Evolutionary conservation across 2,329 filamentous ascomycete genomes (phyloP), one percentile per base, ranked within the genome.

Genomic region (Alternaria incomplexa): DNA sequence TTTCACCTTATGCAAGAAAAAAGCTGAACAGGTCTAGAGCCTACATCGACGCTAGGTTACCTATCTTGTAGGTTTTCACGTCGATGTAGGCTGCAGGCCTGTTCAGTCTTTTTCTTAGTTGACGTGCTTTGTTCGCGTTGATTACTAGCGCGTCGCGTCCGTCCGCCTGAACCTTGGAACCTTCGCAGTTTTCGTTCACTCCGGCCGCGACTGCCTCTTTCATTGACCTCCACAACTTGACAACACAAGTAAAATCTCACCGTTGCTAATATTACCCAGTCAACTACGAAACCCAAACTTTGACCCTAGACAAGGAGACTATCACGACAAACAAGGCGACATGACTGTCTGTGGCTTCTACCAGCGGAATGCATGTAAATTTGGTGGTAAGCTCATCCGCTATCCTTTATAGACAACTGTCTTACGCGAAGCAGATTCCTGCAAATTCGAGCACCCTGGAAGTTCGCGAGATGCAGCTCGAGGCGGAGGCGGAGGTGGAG

Each of bases 301-400:
- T 48, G 17, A 40, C 13, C 36, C 47, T 5, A 15, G 23, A 25
- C 23, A 56, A 12, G 6, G 44, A 25, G 22, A 1, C 44, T 32
- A 25, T 12, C 22, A 61, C 36, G 48, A 32, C 52, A 53, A 59
- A 44, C 25, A 25, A 22, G 20, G 46, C 52, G 55, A 57, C 46
- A 81, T 84, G 83, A 73, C 75, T 28, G 74, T 90, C 59, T 93
- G 90, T 82, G 85, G 80, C 66, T 92, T 87, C 77, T 93, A 84
- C 73, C 85, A 86, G 75, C 85, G 89, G 75, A 89, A 89, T 46
- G 84, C 83, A 65, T 93, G 90, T 82, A 87, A 82, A 72, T 88
- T 86, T 75, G 90, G 90, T 80, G 83, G 89, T 90, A 82, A 67
- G 83, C 28, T 30, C 20, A 55, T 28, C 48, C 57, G 12, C 32